Conservation (phyloP, 306 rosid genomes). For the Echinosophora koreensis region DNA sequence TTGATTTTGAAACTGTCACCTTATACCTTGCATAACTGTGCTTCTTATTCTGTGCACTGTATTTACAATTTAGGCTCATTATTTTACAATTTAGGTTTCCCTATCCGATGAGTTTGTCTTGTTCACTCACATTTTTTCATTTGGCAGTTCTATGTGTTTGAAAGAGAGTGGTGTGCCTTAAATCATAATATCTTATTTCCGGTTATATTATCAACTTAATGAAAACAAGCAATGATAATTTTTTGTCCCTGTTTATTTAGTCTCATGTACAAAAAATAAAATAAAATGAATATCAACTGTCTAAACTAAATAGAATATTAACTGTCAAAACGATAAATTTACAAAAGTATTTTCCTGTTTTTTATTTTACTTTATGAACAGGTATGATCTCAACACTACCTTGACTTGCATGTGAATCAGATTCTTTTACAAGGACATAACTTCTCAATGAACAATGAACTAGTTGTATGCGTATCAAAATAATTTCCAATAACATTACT, state of each 20-base stretch:
- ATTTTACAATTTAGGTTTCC: conserved; percentile 13
- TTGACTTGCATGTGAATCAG: conserved; percentile 19
- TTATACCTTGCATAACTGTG: background rate
- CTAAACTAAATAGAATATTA: background rate
- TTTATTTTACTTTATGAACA: background rate
- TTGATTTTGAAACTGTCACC: background rate
- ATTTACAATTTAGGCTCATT: background rate
- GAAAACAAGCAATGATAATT: conserved; percentile 9
- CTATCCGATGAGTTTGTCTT: conserved; percentile 10
- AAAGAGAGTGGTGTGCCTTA: background rate
- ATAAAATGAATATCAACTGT: background rate
- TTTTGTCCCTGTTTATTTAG: background rate
- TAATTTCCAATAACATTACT: background rate
- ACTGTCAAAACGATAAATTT: background rate
- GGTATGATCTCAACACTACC: background rate
- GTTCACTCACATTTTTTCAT: background rate
- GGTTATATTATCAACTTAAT: background rate
- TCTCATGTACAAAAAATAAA: background rate
- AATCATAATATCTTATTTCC: background rate
- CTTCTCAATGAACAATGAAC: background rate
- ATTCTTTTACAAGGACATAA: background rate
- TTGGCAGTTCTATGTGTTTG: background rate
- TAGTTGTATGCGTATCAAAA: conserved; percentile 16
- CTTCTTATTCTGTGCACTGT: background rate
- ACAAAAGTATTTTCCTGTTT: background rate